These are phyloP conservation scores for Micromonas pusilla DNA, from an alignment of 139 green algal species.

Conservation along the genomic window DNA sequence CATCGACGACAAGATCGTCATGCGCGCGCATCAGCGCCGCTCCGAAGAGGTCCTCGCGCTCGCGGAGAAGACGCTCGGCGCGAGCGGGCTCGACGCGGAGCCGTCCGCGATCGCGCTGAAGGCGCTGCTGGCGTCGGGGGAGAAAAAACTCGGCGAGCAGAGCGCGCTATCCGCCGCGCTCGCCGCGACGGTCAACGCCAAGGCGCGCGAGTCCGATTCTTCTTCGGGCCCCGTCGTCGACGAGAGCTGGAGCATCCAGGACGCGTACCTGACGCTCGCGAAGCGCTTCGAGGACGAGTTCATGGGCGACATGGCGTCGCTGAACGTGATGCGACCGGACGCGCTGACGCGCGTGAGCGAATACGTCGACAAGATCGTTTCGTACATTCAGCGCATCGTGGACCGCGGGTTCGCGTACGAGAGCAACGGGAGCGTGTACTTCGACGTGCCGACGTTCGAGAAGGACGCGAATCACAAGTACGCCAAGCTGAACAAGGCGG, in stretches of 20 bases:
- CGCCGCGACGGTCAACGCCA: constrained; percentile 58
- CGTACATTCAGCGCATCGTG: constrained; percentile 70
- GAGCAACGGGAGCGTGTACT: constrained; percentile 85
- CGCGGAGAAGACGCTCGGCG: neutral
- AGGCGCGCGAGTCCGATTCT: neutral
- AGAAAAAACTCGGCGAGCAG: constrained; percentile 62
- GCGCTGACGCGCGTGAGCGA: constrained; percentile 89
- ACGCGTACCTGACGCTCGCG: constrained; percentile 12
- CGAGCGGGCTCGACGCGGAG: neutral
- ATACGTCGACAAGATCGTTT: constrained; percentile 62
- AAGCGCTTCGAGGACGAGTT: constrained; percentile 32
- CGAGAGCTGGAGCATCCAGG: constrained; percentile 22
- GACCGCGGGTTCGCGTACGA: constrained; percentile 82
- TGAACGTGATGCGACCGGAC: constrained; percentile 69
- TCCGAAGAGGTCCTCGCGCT: neutral
- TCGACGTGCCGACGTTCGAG: constrained; percentile 81
- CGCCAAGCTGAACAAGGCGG: constrained; percentile 81
- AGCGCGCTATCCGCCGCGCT: constrained; percentile 64
- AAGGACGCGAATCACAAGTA: constrained; percentile 69
- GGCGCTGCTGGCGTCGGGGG: constrained; percentile 1
- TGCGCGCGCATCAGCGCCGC: constrained; percentile 50
- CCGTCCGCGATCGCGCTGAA: constrained; percentile 19
- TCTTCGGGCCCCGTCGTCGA: neutral
- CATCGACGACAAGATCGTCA: constrained; percentile 99
- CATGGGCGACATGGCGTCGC: constrained; percentile 74